Evolutionary conservation across 495 filamentous ascomycete genomes (phyloP).

Genomic region (Pyrenula massariospora): DNA sequence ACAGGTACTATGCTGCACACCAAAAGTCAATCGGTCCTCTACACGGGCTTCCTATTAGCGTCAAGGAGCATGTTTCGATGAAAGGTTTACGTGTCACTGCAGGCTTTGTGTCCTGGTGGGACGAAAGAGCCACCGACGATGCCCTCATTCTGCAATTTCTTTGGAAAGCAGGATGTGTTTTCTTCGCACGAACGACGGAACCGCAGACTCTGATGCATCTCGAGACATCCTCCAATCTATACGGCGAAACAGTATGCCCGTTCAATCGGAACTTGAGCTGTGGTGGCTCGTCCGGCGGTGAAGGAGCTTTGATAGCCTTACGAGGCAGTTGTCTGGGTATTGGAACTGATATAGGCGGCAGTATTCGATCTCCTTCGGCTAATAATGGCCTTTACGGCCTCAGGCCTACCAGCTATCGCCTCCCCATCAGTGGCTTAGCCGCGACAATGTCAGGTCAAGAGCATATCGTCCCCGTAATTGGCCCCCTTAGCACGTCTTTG

Average conservation of each 20-base stretch:
- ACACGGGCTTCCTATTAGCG: conserved; percentile 15
- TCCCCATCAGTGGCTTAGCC: conserved; percentile 12
- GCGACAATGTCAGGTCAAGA: conserved; percentile 33
- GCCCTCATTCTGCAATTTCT: conserved; percentile 19
- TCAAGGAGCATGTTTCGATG: conserved; percentile 17
- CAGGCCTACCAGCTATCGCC: conserved; percentile 14
- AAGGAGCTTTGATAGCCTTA: conserved; percentile 44
- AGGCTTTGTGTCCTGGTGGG: conserved; percentile 15
- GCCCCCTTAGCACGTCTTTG: conserved; percentile 50
- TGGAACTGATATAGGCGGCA: conserved; percentile 35
- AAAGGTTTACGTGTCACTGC: conserved; percentile 10
- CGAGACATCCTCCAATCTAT: conserved; percentile 43
- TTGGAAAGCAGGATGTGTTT: conserved; percentile 31
- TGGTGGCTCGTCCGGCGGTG: conserved; percentile 46
- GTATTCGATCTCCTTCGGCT: conserved; percentile 20
- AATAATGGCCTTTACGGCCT: conserved; percentile 21
- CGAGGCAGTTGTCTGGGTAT: conserved; percentile 43
- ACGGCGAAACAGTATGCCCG: conserved; percentile 43
- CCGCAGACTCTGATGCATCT: conserved; percentile 44
- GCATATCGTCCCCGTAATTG: conserved; percentile 46
- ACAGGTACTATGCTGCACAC: conserved; percentile 8
- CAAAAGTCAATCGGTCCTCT: conserved; percentile 14
- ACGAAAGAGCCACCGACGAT: conserved; percentile 9
- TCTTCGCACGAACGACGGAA: conserved; percentile 42
- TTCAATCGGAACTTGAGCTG: conserved; percentile 30